Conservation (phyloP, 192 early-diverging fungal species). For the Mortierella hygrophila region DNA sequence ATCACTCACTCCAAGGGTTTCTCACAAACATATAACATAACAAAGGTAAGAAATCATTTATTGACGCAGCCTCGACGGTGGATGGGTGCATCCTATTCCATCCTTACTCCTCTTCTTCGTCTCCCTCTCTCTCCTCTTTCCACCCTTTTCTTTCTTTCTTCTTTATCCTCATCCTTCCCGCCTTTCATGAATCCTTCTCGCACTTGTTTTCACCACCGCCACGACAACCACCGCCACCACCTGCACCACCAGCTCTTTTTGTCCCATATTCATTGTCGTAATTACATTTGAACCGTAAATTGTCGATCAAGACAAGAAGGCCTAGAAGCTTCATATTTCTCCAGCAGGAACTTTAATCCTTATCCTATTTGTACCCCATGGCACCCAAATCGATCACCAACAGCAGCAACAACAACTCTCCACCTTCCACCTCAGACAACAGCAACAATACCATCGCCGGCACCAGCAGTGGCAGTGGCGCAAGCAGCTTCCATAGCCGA, state of each 20-base stretch:
- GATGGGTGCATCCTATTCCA: conserved; percentile 15
- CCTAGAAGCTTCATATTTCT: background rate
- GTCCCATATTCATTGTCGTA: too few relatives aligned
- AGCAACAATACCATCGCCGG: background rate
- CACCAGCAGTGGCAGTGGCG: background rate
- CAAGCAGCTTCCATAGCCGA: background rate
- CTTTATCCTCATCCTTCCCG: background rate
- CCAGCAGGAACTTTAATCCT: background rate
- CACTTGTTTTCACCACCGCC: too few relatives aligned
- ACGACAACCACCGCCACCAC: too few relatives aligned
- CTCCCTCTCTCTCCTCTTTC: background rate
- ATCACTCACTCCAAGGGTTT: background rate
- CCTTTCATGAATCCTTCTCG: background rate
- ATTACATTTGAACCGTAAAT: too few relatives aligned
- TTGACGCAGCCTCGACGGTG: background rate
- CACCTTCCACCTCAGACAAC: background rate
- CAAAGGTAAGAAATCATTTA: background rate
- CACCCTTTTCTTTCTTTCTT: background rate
- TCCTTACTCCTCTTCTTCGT: conserved; percentile 17
- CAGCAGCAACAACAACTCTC: background rate
- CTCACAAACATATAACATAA: background rate
- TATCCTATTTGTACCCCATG: background rate
- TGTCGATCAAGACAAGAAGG: background rate
- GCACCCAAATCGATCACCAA: background rate
- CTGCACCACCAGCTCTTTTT: too few relatives aligned